Evolutionary conservation across 1,284 basidiomycete species (phyloP).

Genomic region (Mycena citricolor): DNA sequence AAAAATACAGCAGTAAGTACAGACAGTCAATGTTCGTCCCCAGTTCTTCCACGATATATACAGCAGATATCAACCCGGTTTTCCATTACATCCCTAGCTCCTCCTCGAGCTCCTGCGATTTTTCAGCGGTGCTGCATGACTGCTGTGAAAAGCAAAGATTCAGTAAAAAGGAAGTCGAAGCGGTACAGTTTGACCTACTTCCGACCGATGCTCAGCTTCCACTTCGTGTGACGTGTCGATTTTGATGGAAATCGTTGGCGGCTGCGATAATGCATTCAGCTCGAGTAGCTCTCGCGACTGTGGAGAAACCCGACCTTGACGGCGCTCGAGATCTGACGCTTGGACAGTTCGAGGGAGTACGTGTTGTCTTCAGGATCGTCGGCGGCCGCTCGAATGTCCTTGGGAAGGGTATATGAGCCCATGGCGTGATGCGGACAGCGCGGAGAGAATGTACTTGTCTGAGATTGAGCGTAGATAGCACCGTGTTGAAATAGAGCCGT

Average conservation of each 20-base stretch:
- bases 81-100: conserved; percentile 7
- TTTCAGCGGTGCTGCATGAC: conserved; percentile 18
- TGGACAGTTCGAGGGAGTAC: conserved; percentile 44
- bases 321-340: conserved; percentile 37
- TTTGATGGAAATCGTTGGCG: conserved; percentile 51
- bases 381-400: conserved; percentile 38
- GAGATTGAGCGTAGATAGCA: conserved; percentile 56
- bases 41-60: no score
- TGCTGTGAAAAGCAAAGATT: conserved; percentile 2
- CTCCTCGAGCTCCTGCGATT: conserved; percentile 18
- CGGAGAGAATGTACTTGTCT: conserved; percentile 32
- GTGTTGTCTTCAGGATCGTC: conserved; percentile 45
- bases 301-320: conserved; percentile 16
- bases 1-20: conserved; percentile 7
- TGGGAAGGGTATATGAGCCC: conserved; percentile 5
- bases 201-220: conserved; percentile 29
- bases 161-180: background rate
- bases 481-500: conserved; percentile 53
- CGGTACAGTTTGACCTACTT: conserved; percentile 18
- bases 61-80: no score
- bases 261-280: conserved; percentile 28
- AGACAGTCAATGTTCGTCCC: no score
- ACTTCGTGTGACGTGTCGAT: conserved; percentile 53
- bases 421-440: conserved; percentile 16
- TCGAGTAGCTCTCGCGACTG: background rate